These are phyloP conservation scores for Zygoascus sp. DNA, from an alignment of 1,139 yeast genomes.

Conservation along the genomic window DNA sequence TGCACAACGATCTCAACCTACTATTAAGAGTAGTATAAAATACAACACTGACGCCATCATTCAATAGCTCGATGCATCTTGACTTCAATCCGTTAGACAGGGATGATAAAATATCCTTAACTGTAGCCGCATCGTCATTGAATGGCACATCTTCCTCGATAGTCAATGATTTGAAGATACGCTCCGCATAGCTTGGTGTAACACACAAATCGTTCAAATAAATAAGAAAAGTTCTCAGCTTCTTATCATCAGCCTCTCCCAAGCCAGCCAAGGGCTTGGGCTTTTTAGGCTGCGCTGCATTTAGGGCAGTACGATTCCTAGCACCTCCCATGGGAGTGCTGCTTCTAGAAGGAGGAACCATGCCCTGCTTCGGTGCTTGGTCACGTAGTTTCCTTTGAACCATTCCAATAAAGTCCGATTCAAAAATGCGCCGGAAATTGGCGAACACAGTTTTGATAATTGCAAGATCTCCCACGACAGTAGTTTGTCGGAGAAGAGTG, in stretches of 20 bases:
- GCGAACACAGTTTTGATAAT: conserved; percentile 51
- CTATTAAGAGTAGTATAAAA: conserved; percentile 56
- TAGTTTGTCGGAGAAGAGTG: conserved; percentile 53
- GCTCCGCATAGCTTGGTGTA: conserved; percentile 51
- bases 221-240: conserved; percentile 46
- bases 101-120: conserved; percentile 40
- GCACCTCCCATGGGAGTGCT: conserved; percentile 16
- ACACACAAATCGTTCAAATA: conserved; percentile 59
- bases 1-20: conserved; percentile 45
- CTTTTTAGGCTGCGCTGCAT: neutral
- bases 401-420: conserved; percentile 45
- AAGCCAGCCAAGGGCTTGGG: conserved; percentile 22
- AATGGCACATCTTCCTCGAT: conserved; percentile 50
- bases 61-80: conserved; percentile 45
- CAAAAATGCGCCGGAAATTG: conserved; percentile 43
- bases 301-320: neutral
- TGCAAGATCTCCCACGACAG: conserved; percentile 57
- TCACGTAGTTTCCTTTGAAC: conserved; percentile 52
- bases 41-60: conserved; percentile 51
- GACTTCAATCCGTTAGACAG: conserved; percentile 35
- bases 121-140: conserved; percentile 47
- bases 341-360: conserved; percentile 20
- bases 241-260: conserved; percentile 37
- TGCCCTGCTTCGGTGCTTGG: conserved; percentile 34
- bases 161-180: conserved; percentile 41